Evolutionary conservation across 768 basidiomycete species (phyloP).

Genomic region (Cystobasidium ongulense): DNA sequence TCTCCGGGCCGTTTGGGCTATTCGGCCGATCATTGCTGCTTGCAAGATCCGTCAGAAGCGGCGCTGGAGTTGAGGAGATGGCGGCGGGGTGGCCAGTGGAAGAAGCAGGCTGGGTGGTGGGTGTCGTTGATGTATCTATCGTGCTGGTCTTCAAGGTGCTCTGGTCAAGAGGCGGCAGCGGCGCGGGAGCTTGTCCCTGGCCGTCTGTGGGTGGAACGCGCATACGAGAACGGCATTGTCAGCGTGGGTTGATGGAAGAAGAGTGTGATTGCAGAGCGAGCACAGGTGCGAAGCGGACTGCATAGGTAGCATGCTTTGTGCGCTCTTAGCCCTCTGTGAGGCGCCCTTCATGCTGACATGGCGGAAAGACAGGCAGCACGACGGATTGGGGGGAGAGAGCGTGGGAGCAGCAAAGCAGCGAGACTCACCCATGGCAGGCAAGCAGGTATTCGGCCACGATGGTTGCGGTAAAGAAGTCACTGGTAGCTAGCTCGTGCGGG

Average conservation of each 20-base stretch:
- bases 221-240: not conserved
- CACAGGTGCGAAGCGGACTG: too few relatives aligned
- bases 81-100: not conserved
- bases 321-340: too few relatives aligned
- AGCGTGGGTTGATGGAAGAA: too few relatives aligned
- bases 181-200: not conserved
- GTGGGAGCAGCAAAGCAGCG: not conserved
- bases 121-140: not conserved
- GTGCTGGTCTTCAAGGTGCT: not conserved
- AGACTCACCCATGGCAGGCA: not conserved
- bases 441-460: not conserved
- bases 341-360: too few relatives aligned
- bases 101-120: not conserved
- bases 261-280: too few relatives aligned
- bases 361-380: not conserved
- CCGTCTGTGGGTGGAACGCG: not conserved
- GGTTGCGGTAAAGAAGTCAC: not conserved
- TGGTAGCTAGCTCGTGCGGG: not conserved
- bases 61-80: not conserved
- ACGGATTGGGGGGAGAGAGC: not conserved
- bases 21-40: not conserved
- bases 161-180: not conserved
- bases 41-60: constrained; percentile 7
- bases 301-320: too few relatives aligned
- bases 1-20: not conserved